Base-by-base conservation (phyloP, 176 grass and related monocot genomes). In the Musa itinerans region DNA sequence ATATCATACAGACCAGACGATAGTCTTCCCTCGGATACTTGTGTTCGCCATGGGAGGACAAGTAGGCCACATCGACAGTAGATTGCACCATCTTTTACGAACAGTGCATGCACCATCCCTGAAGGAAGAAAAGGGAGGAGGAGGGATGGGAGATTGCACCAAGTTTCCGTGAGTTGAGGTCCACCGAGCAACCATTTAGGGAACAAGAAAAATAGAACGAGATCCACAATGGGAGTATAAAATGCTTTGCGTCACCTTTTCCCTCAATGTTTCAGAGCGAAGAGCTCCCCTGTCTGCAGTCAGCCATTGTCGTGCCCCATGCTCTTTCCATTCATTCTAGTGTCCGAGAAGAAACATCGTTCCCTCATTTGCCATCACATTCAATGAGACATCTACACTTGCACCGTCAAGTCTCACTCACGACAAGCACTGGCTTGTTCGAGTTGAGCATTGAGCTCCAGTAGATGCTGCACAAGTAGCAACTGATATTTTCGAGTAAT, bases 131-230 rank as follows among this genome's bases (percentile, higher is more conserved):
- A 51, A 48, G 14, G 49, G 29, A 69, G 19, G 27, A n/a, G 49
- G 10, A 48, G 10, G 19, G 21, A 20, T 49, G 68, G 19, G 20
- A 20, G 25, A 51, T 6, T 43, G 34, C 34, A 43, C 34, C 34
- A 43, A 6, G 34, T 43, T 43, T 43, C 34, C 4, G 34, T 5
- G 34, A 43, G 34, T 21, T 61, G 76, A 83, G 83, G 72, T 72
- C 80, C 86, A 85, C 56, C 68, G 13, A 63, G 10, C 53, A 72
- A 79, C 81, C 86, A 94, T 82, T 87, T 74, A 12, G 84, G 86
- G 74, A 80, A 67, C 90, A 91, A 55, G 82, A 80, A 87, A 67
- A 80, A 79, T 69, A 70, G 75, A 81, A 87, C 79, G 84, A 83
- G 81, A 68, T 81, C 74, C 78, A 79, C 61, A 52, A 70, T n/a